Evolutionary conservation across 352 stramenopile species (phyloP).

Genomic region (Globisporangium splendens): DNA sequence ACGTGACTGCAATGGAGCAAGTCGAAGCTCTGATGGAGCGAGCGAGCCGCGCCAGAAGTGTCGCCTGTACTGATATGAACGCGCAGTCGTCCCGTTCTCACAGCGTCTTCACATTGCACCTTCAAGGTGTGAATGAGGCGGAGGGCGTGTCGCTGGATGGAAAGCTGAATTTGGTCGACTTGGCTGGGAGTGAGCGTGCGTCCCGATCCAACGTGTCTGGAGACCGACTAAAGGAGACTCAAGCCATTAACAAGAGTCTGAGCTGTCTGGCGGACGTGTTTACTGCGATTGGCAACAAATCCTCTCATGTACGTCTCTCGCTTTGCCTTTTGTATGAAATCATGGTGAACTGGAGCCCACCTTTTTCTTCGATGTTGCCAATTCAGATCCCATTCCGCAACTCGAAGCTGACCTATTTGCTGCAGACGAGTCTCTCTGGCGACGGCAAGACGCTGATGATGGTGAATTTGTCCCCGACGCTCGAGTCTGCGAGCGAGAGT

Average conservation of each 20-base stretch:
- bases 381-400: slow-evolving; percentile 95
- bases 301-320: slow-evolving; percentile 79
- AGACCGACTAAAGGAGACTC: slow-evolving; percentile 94
- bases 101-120: slow-evolving; percentile 76
- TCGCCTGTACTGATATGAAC: slow-evolving; percentile 95
- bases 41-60: slow-evolving; percentile 59
- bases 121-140: slow-evolving; percentile 84
- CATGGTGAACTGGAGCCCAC: not conserved
- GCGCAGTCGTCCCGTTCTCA: slow-evolving; percentile 75
- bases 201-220: slow-evolving; percentile 85
- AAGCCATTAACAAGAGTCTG: slow-evolving; percentile 99
- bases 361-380: not conserved
- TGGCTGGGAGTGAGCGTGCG: slow-evolving; percentile 78
- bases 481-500: slow-evolving; percentile 94
- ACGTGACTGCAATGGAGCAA: slow-evolving; percentile 51
- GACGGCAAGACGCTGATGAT: slow-evolving; percentile 99
- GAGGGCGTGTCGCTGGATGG: slow-evolving; percentile 63
- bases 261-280: slow-evolving; percentile 99
- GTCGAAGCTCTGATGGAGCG: slow-evolving; percentile 79
- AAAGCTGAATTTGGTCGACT: slow-evolving; percentile 75
- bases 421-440: slow-evolving; percentile 96
- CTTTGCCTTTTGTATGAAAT: not conserved
- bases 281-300: slow-evolving; percentile 94
- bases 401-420: slow-evolving; percentile 98
- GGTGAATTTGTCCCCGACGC: slow-evolving; percentile 95